A percentile compares a stretch with the other conserved stretches of the same genome.
Conservation (phyloP, 768 basidiomycete species). For the Kwoniella botswanensis region DNA sequence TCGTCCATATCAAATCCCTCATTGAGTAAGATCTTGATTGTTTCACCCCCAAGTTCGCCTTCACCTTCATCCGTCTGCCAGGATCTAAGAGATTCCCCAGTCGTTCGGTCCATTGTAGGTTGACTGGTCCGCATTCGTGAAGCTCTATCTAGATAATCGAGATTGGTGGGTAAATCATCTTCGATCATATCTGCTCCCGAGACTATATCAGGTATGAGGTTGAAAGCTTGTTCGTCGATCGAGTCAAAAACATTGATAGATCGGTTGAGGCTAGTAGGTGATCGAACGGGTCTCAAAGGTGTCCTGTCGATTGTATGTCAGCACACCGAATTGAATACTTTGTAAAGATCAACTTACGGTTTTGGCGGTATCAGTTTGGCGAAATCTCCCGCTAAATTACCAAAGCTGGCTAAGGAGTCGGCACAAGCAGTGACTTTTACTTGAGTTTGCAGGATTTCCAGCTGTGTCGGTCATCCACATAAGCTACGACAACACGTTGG, state of each 20-base stretch:
- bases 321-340: background rate
- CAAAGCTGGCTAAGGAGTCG: conserved; percentile 54
- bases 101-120: conserved; percentile 65
- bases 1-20: conserved; percentile 72
- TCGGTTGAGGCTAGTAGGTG: conserved; percentile 28
- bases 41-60: conserved; percentile 73
- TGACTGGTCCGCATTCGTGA: conserved; percentile 64
- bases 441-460: conserved; percentile 36
- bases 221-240: conserved; percentile 83
- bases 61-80: conserved; percentile 62
- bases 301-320: background rate
- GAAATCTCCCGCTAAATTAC: conserved; percentile 45
- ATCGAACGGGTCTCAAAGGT: conserved; percentile 11
- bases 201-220: conserved; percentile 73
- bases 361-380: conserved; percentile 32
- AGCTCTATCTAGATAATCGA: conserved; percentile 82
- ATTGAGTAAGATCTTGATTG: conserved; percentile 74
- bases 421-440: conserved; percentile 54
- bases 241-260: conserved; percentile 53
- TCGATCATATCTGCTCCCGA: conserved; percentile 82
- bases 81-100: conserved; percentile 41
- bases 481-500: background rate
- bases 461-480: conserved; percentile 16
- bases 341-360: conserved; percentile 21
- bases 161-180: conserved; percentile 88